Percentiles rank a stretch among this genome's conserved stretches.
These are phyloP conservation scores for Colletotrichum magnum DNA, from an alignment of 2,329 filamentous ascomycete genomes.

Conservation along the genomic window DNA sequence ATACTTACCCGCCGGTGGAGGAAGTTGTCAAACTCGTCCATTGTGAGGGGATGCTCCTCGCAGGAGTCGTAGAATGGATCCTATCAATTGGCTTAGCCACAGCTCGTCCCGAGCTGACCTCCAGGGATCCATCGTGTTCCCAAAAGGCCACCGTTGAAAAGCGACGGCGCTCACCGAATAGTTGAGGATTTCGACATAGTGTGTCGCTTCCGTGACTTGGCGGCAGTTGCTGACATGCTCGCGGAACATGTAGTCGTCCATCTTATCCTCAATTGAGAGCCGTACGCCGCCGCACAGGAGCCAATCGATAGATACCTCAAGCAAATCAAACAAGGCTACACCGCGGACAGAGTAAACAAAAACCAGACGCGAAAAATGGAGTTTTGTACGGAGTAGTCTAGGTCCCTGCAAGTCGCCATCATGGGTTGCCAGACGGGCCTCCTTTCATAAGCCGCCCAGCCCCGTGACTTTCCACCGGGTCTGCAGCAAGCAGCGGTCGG, in stretches of 20 bases:
- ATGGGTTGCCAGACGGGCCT: slow-evolving; percentile 34
- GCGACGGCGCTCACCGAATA: slow-evolving; percentile 63
- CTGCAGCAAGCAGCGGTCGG: slow-evolving; percentile 24
- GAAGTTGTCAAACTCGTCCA: slow-evolving; percentile 72
- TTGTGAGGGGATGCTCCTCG: slow-evolving; percentile 66
- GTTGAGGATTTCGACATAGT: slow-evolving; percentile 72
- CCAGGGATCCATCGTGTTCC: slow-evolving; percentile 1
- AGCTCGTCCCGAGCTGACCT: neutral
- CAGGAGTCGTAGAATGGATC: slow-evolving; percentile 63
- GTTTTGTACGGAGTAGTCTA: slow-evolving; percentile 11
- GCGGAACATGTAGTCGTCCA: slow-evolving; percentile 73
- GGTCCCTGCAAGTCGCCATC: slow-evolving; percentile 34
- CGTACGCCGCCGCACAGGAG: slow-evolving; percentile 27
- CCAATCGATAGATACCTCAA: slow-evolving; percentile 11
- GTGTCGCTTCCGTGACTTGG: slow-evolving; percentile 65
- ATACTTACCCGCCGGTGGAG: slow-evolving; percentile 62
- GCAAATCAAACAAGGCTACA: slow-evolving; percentile 26
- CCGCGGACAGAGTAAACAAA: neutral
- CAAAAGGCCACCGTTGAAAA: neutral
- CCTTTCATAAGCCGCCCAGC: slow-evolving; percentile 41
- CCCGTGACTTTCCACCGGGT: slow-evolving; percentile 40
- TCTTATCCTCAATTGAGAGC: slow-evolving; percentile 46
- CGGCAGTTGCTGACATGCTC: slow-evolving; percentile 62
- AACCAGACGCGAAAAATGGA: slow-evolving; percentile 5
- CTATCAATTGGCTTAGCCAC: slow-evolving; percentile 49